Percentiles rank a stretch among this genome's conserved stretches.
Conservation (phyloP, 257 asterid species). For the Solanum peruvianum region DNA sequence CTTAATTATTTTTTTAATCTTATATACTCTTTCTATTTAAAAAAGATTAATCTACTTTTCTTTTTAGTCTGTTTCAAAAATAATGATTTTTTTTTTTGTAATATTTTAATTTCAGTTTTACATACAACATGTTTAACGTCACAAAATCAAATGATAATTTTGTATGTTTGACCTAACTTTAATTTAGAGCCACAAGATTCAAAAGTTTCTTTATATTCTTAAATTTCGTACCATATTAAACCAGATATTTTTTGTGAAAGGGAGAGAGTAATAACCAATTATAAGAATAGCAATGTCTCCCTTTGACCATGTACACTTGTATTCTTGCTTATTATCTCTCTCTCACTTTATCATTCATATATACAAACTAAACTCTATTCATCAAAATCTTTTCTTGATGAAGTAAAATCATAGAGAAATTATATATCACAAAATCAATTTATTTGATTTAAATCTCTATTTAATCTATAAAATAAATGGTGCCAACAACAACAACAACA, state of each 20-base stretch:
- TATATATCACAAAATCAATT: not conserved
- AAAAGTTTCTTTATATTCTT: too few relatives aligned
- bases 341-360: not conserved
- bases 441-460: not conserved
- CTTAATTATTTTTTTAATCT: not conserved
- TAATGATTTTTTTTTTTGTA: too few relatives aligned
- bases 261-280: too few relatives aligned
- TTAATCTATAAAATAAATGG: not conserved
- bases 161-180: too few relatives aligned
- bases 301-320: not conserved
- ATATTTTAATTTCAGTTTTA: too few relatives aligned
- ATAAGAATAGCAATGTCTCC: not conserved
- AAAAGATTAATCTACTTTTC: fast-evolving
- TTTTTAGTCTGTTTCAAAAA: too few relatives aligned
- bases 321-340: not conserved
- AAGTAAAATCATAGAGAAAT: not conserved
- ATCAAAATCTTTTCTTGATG: not conserved
- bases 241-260: too few relatives aligned
- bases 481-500: not conserved
- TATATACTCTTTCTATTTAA: too few relatives aligned
- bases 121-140: too few relatives aligned
- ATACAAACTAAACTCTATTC: not conserved
- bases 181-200: fast-evolving
- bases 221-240: too few relatives aligned
- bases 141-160: too few relatives aligned